Evolutionary conservation across 1,139 yeast genomes (phyloP).

Genomic region (Pichia sp.): DNA sequence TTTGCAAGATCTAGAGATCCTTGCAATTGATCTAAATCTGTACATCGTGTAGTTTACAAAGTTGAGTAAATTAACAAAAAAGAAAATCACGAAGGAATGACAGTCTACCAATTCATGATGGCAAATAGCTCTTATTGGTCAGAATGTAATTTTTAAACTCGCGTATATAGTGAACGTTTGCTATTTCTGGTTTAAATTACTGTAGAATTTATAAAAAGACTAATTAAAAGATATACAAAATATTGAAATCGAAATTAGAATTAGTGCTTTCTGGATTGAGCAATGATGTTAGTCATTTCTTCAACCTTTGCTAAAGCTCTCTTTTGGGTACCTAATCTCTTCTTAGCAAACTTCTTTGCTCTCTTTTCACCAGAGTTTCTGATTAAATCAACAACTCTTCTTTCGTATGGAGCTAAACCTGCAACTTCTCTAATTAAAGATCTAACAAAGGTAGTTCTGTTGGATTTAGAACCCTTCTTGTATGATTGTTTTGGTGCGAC

Average conservation of each 20-base stretch:
- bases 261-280: conserved; percentile 90
- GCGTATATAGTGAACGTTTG: no score
- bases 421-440: conserved; percentile 94
- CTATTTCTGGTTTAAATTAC: no score
- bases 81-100: no score
- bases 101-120: no score
- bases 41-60: neutral
- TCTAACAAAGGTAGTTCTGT: conserved; percentile 96
- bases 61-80: no score
- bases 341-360: conserved; percentile 99
- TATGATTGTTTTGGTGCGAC: conserved; percentile 91
- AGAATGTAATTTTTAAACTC: no score
- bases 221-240: no score
- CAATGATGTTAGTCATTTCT: conserved; percentile 94
- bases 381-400: conserved; percentile 98
- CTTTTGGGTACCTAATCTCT: conserved; percentile 99
- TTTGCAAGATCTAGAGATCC: no score
- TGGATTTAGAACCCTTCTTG: conserved; percentile 95
- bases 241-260: no score
- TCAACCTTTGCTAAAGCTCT: conserved; percentile 99
- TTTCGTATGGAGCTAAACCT: conserved; percentile 99
- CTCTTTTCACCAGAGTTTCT: conserved; percentile 99
- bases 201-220: no score
- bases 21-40: no score
- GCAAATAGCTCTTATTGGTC: no score